Conservation (phyloP, 371 early-diverging fungal species). For the Mucor ambiguus region DNA sequence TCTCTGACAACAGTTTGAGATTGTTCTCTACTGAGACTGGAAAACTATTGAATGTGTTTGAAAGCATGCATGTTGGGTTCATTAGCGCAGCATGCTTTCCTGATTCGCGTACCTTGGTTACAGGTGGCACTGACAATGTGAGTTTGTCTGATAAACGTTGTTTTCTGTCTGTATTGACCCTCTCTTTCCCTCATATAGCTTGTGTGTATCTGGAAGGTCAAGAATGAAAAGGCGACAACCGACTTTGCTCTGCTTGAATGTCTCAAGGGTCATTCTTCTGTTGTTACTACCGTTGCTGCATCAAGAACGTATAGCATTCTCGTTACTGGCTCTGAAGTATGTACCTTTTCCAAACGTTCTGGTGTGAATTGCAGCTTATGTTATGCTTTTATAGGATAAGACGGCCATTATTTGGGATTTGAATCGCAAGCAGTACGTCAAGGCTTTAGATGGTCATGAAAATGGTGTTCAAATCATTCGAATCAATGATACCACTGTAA, state of each 20-base stretch:
- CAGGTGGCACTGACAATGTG: constrained; percentile 74
- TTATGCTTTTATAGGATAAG: constrained; percentile 54
- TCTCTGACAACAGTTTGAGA: constrained; percentile 68
- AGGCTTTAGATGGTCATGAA: constrained; percentile 62
- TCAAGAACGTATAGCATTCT: constrained; percentile 72
- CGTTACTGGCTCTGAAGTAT: constrained; percentile 69
- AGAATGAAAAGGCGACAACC: constrained; percentile 33
- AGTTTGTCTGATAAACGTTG: constrained; percentile 3
- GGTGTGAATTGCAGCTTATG: background rate
- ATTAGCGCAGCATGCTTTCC: constrained; percentile 70
- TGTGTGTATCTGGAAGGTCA: constrained; percentile 71
- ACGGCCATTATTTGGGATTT: constrained; percentile 78
- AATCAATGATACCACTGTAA: constrained; percentile 64
- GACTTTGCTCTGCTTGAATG: constrained; percentile 60
- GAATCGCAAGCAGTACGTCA: constrained; percentile 69
- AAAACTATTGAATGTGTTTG: constrained; percentile 69
- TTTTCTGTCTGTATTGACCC: background rate
- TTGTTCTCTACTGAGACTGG: constrained; percentile 62
- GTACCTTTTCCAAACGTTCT: background rate
- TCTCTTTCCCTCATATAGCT: constrained; percentile 29
- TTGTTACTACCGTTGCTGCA: constrained; percentile 58
- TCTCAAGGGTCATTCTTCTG: constrained; percentile 68
- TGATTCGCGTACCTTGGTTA: constrained; percentile 68
- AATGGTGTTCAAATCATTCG: constrained; percentile 57
- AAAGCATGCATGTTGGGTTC: constrained; percentile 71